Conservation (phyloP, 805 yeast species). For the Jamesozyma piceae region DNA sequence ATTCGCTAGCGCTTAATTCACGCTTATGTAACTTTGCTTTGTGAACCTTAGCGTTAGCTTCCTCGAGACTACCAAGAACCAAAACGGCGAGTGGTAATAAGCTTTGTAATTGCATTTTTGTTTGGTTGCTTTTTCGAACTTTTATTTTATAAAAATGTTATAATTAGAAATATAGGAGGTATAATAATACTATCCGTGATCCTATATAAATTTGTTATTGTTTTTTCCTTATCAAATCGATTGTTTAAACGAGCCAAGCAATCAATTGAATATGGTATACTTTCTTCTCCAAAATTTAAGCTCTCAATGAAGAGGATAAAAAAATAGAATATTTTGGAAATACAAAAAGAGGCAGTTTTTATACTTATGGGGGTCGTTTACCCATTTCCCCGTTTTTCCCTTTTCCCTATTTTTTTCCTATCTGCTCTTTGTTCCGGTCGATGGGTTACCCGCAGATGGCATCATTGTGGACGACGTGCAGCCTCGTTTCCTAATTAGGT, state of each 20-base stretch:
- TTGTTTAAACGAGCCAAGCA: not conserved
- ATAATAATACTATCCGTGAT: too few relatives aligned
- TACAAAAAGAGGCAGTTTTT: too few relatives aligned
- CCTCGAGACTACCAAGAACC: constrained; percentile 15
- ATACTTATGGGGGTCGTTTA: too few relatives aligned
- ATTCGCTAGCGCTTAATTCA: constrained; percentile 39
- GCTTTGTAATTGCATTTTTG: constrained; percentile 16
- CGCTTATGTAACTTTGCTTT: constrained; percentile 51
- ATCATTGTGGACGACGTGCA: too few relatives aligned
- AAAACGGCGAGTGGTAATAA: constrained; percentile 25
- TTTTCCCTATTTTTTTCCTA: too few relatives aligned
- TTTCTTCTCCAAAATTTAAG: not conserved
- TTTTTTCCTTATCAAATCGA: not conserved
- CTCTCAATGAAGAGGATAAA: too few relatives aligned
- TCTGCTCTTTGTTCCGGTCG: too few relatives aligned
- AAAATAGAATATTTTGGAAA: too few relatives aligned
- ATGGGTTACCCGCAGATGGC: too few relatives aligned
- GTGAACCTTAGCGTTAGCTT: constrained; percentile 42
- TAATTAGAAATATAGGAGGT: not conserved
- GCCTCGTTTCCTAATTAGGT: too few relatives aligned
- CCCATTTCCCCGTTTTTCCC: too few relatives aligned
- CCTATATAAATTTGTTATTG: not conserved
- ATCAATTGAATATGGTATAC: not conserved
- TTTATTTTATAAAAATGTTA: not conserved
- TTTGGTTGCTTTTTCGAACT: not conserved